Evolutionary conservation across 768 basidiomycete genomes (phyloP).

Genomic region (Auricularia sp.): DNA sequence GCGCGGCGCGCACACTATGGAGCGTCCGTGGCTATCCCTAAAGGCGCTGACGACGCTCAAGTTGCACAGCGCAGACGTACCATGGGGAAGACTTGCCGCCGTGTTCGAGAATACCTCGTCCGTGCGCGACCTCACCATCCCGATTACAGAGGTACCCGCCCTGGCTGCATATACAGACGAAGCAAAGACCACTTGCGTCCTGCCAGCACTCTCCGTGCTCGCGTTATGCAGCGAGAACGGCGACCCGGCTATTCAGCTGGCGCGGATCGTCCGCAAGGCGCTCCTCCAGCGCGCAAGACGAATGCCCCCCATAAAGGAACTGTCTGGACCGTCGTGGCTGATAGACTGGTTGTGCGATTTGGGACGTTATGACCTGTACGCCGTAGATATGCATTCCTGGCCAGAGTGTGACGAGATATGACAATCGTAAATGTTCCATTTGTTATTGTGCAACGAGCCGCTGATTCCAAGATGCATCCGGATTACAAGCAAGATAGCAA

Average conservation of each 20-base stretch:
- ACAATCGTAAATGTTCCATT: background rate
- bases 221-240: background rate
- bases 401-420: too few relatives aligned
- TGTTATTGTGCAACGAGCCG: background rate
- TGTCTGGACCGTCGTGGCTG: background rate
- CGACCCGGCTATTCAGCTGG: background rate
- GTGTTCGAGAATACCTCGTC: background rate
- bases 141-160: background rate
- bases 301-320: background rate
- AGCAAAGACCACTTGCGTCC: background rate
- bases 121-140: background rate
- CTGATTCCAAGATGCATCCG: background rate
- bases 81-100: background rate
- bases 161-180: background rate
- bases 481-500: background rate
- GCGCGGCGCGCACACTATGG: background rate
- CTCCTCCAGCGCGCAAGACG: background rate
- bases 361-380: background rate
- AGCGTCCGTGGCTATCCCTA: background rate
- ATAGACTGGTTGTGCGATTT: background rate
- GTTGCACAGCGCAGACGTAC: background rate
- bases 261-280: background rate
- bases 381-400: background rate
- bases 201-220: background rate
- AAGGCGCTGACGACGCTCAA: background rate